Evolutionary conservation across 73 alveolate species (phyloP).

Genomic region (Paramecium tetraurelia): DNA sequence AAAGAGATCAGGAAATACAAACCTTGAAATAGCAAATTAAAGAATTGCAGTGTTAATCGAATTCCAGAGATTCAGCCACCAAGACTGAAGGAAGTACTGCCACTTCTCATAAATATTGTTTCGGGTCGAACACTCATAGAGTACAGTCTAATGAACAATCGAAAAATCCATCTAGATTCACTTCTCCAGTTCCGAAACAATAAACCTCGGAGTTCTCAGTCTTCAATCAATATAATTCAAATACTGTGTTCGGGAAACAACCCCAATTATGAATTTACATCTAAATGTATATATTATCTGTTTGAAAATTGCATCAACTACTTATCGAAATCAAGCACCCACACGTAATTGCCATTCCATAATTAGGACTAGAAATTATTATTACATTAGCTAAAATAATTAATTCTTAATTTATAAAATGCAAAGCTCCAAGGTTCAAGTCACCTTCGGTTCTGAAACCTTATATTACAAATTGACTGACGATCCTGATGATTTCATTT

Average conservation of each 20-base stretch:
- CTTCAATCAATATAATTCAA: not conserved
- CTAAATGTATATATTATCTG: not conserved
- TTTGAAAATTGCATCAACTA: not conserved
- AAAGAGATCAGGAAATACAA: not conserved
- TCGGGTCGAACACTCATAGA: not conserved
- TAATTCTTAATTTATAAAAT: not conserved
- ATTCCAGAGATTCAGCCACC: not conserved
- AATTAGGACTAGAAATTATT: not conserved
- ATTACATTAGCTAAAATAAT: not conserved
- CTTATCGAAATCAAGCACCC: not conserved
- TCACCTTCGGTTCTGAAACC: not conserved
- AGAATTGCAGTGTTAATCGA: not conserved
- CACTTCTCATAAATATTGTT: not conserved
- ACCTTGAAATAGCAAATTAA: not conserved
- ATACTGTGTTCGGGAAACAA: not conserved
- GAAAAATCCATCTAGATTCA: conserved; percentile 28
- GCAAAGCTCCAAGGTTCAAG: not conserved
- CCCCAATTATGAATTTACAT: not conserved
- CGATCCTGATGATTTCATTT: not conserved
- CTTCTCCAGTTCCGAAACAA: conserved; percentile 46
- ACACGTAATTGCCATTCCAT: not conserved
- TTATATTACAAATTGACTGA: not conserved
- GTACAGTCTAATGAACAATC: conserved; percentile 1
- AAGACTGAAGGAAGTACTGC: not conserved
- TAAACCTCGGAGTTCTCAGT: not conserved